These are phyloP conservation scores for Saturnispora halmiae DNA, from an alignment of 805 yeast species.

Conservation along the genomic window DNA sequence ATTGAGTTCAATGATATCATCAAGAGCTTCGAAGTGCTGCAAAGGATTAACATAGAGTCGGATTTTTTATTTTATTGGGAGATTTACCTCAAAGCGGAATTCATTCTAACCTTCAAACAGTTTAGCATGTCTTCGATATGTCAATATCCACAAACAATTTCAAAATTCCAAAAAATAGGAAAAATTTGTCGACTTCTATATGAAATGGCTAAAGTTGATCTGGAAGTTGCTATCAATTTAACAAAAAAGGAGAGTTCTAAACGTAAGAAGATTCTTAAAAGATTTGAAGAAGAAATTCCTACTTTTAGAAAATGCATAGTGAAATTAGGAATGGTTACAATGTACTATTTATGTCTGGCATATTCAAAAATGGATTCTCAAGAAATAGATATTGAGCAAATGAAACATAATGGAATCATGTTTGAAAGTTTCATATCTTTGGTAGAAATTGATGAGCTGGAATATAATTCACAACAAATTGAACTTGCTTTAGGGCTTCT, in stretches of 20 bases:
- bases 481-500: neutral
- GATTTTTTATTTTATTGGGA: slow-evolving; percentile 3
- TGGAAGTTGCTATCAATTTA: neutral
- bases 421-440: slow-evolving; percentile 4
- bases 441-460: slow-evolving; percentile 1
- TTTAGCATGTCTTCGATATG: neutral
- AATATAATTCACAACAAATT: slow-evolving; percentile 1
- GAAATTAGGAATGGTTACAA: neutral
- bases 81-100: neutral
- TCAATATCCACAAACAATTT: neutral
- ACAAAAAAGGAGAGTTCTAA: neutral
- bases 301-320: slow-evolving; percentile 2
- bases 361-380: neutral
- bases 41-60: neutral
- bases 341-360: slow-evolving; percentile 2
- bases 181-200: neutral
- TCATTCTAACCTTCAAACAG: neutral
- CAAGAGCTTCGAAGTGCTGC: neutral
- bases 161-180: neutral
- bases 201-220: slow-evolving; percentile 4
- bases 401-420: neutral
- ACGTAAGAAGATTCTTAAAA: slow-evolving; percentile 1
- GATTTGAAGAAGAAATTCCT: neutral
- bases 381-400: neutral
- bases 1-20: neutral